Base-by-base conservation (phyloP, 805 yeast genomes). In the Starmerella cellae region DNA sequence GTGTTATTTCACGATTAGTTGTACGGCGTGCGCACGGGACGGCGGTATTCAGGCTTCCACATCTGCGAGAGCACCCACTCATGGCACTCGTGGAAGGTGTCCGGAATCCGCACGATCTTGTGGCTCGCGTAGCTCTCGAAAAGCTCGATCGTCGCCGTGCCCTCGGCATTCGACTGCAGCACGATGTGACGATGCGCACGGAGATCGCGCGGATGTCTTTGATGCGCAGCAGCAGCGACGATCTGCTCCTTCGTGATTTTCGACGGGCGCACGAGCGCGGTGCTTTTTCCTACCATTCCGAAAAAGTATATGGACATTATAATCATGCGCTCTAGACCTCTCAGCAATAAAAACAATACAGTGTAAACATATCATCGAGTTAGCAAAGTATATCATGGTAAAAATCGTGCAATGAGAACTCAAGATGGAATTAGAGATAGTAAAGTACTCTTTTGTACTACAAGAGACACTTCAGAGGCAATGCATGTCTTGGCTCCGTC, bases 281-380 rank as follows among this genome's bases (percentile, higher is more conserved):
- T 93, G 54, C 97, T 97, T 42, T 91, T 69, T 36, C 97, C 98
- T 54, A 88, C 84, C 60, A 97, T 97, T 28, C 97, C 97, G 81
- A 88, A 88, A 0, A 95, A 76, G 66, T 85, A 84, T 67, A 96
- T 87, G 70, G n/a, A n/a, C n/a, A n/a, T n/a, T n/a, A n/a, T n/a
- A n/a, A n/a, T n/a, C n/a, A n/a, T n/a, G n/a, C n/a, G n/a, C n/a
- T n/a, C n/a, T n/a, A n/a, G n/a, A n/a, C n/a, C n/a, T n/a, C n/a
- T n/a, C n/a, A n/a, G n/a, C n/a, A n/a, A n/a, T n/a, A n/a, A n/a
- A n/a, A n/a, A n/a, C n/a, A n/a, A n/a, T n/a, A n/a, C n/a, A n/a
- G n/a, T n/a, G n/a, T n/a, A n/a, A n/a, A n/a, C n/a, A n/a, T n/a
- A n/a, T n/a, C n/a, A n/a, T n/a, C n/a, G n/a, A n/a, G n/a, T n/a